Conservation (phyloP, 2,329 filamentous ascomycete genomes). For the Trichoderma sp. region DNA sequence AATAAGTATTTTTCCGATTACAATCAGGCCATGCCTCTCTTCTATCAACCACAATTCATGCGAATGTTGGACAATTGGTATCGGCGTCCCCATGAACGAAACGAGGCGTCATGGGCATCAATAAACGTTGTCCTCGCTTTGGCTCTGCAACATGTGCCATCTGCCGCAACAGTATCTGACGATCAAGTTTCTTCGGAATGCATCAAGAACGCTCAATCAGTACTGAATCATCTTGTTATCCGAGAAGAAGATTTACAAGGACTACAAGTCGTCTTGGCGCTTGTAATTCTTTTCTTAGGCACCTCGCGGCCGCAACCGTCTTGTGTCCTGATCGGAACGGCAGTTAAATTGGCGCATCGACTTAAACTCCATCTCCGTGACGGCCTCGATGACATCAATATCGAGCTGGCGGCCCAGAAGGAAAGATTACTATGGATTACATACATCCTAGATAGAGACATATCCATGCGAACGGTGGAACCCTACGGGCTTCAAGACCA, state of each 20-base stretch:
- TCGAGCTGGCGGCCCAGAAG: not conserved
- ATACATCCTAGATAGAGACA: not conserved
- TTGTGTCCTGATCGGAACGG: not conserved
- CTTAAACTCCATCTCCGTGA: not conserved
- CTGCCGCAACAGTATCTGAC: not conserved
- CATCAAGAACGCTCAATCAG: not conserved
- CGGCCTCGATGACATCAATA: not conserved
- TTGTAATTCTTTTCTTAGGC: not conserved
- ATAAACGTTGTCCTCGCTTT: not conserved
- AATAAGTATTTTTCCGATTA: not conserved
- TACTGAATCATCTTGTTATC: not conserved
- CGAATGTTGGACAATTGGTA: not conserved
- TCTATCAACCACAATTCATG: not conserved
- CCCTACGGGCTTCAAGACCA: not conserved
- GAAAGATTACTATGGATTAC: not conserved
- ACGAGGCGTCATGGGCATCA: not conserved
- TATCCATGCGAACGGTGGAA: not conserved
- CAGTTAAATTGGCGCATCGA: not conserved
- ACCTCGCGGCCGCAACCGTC: not conserved
- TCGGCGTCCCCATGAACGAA: not conserved
- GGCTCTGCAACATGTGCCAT: not conserved
- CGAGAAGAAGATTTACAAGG: not conserved
- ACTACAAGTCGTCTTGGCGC: not conserved
- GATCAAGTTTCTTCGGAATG: not conserved
- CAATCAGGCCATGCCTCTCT: not conserved